These are phyloP conservation scores for Rhodomyrtus tomentosa DNA, from an alignment of 345 rosid species.

Conservation along the genomic window DNA sequence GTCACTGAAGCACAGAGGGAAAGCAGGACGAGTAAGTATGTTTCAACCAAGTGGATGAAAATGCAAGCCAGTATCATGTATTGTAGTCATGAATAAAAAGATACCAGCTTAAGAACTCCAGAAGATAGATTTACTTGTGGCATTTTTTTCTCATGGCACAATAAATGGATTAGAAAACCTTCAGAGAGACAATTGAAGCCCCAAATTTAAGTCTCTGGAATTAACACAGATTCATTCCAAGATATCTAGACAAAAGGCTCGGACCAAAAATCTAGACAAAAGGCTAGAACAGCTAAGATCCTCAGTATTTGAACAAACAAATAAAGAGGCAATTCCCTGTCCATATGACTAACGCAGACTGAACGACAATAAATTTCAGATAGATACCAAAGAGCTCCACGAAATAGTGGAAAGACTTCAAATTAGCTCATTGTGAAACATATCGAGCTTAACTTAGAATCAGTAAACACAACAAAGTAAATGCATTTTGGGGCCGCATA, in stretches of 20 bases:
- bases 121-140: not conserved
- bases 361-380: not conserved
- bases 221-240: not conserved
- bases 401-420: not conserved
- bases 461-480: not conserved
- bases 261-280: not conserved
- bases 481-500: not conserved
- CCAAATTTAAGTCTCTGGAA: not conserved
- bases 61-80: not conserved
- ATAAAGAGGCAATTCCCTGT: not conserved
- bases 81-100: not conserved
- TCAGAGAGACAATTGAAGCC: not conserved
- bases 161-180: not conserved
- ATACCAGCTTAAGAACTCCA: not conserved
- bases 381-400: not conserved
- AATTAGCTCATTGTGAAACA: not conserved
- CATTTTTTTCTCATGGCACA: not conserved
- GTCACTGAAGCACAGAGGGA: slow-evolving; percentile 39
- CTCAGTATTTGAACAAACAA: not conserved
- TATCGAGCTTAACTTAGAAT: not conserved
- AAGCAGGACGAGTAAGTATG: not conserved
- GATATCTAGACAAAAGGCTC: not conserved
- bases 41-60: not conserved
- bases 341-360: not conserved
- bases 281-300: not conserved